Base-by-base conservation (phyloP, 495 filamentous ascomycete genomes). In the Talaromyces ruber region DNA sequence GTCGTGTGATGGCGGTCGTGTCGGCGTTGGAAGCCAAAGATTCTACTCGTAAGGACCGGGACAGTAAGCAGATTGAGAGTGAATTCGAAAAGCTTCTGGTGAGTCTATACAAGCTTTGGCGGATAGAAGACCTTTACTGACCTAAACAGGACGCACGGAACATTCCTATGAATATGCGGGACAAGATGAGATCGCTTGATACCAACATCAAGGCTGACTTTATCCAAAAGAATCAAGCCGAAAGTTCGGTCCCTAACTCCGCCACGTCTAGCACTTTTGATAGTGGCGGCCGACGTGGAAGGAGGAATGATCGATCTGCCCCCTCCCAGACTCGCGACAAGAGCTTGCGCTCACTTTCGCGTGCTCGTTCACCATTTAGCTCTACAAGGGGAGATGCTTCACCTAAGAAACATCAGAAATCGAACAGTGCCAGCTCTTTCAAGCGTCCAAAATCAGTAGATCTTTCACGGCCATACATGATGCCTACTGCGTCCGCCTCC, bases 131-230 rank as follows among this genome's bases (percentile, higher is more conserved):
- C 14, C 80, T 24, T 72, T 79, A 74, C 79, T 69, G 76, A 84
- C 71, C 68, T 78, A 52, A 57, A 72, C 22, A 90, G 82, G 90
- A 96, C 74, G 84, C 90, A 29, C 82, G 92, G 61, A 95, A 97
- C 69, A 92, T 98, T 58, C 93, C 94, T 21, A 88, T 94, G 65
- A 89, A 96, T 63, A 92, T 96, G 80, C 82, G 92, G 59, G 88
- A 93, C 69, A 92, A 92, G 74, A 97, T 98, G 91, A 85, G 94
- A 29, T 91, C 84, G 30, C 77, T 98, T 56, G 90, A 91, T 60
- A 84, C 88, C 60, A 89, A 88, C 28, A 91, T 98, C 73, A 98
- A 98, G 74, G 88, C 88, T 64, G 92, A 98, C 63, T 96, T 98
- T 64, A 91, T 98, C 67, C 84, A 87, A 63, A 91, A 96, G 68